A percentile compares a stretch with the other conserved stretches of the same genome.
Conservation (phyloP, 1,284 basidiomycete genomes). For the Puccinia coronata region DNA sequence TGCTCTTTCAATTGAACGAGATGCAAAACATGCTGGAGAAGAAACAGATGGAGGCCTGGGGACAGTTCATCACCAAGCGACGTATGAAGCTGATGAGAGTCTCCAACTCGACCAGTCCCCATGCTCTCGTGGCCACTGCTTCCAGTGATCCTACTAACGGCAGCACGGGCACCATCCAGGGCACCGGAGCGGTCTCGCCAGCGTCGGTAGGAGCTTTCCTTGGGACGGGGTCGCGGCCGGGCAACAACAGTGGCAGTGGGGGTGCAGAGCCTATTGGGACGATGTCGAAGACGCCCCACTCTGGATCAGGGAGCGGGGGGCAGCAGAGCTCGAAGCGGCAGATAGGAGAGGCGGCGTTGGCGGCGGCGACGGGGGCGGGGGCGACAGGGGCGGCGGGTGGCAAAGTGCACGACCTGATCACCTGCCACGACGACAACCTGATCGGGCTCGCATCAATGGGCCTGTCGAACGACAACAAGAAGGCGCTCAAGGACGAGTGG, state of each 20-base stretch:
- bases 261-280: not conserved
- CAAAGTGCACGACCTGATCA: slow-evolving; percentile 19
- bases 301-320: not conserved
- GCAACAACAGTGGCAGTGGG: not conserved
- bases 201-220: slow-evolving; percentile 43
- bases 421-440: slow-evolving; percentile 59
- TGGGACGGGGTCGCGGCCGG: not conserved
- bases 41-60: slow-evolving; percentile 78
- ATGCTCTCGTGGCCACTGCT: slow-evolving; percentile 45
- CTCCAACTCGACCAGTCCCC: not conserved
- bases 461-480: slow-evolving; percentile 64
- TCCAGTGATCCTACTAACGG: slow-evolving; percentile 55
- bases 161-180: slow-evolving; percentile 60
- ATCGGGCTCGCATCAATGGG: slow-evolving; percentile 88
- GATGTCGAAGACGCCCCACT: not conserved
- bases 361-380: not conserved
- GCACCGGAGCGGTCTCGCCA: slow-evolving; percentile 22
- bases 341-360: not conserved
- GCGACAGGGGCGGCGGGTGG: not conserved
- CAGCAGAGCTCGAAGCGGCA: not conserved
- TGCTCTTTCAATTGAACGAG: slow-evolving; percentile 77
- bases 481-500: slow-evolving; percentile 69
- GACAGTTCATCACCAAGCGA: slow-evolving; percentile 73
- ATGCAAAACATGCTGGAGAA: slow-evolving; percentile 82
- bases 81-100: slow-evolving; percentile 34